Percentiles rank a stretch among this genome's conserved stretches.
Evolutionary conservation across 805 yeast species (phyloP).

Genomic region (Candida succiphila): DNA sequence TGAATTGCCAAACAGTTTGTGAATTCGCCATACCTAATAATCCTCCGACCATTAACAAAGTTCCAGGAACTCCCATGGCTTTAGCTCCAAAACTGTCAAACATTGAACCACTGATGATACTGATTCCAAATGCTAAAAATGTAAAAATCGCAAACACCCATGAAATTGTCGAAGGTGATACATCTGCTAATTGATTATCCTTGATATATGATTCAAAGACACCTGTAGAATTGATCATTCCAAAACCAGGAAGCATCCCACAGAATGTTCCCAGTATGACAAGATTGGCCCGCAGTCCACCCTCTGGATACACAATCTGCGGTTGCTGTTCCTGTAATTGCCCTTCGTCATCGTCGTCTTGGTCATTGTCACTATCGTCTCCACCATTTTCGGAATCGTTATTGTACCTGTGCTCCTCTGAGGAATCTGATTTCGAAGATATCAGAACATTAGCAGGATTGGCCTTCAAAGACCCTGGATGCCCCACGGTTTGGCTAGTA

Average conservation of each 20-base stretch:
- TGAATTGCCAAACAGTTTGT: constrained; percentile 35
- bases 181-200: constrained; percentile 35
- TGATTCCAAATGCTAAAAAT: constrained; percentile 31
- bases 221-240: constrained; percentile 57
- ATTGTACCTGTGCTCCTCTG: no score
- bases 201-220: constrained; percentile 57
- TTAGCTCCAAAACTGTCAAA: constrained; percentile 37
- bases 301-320: constrained; percentile 38
- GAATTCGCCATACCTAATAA: constrained; percentile 35
- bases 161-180: constrained; percentile 40
- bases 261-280: constrained; percentile 45
- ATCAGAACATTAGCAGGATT: no score
- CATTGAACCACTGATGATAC: constrained; percentile 30
- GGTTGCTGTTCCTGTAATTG: not conserved
- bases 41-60: constrained; percentile 26
- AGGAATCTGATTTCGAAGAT: no score
- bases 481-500: no score
- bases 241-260: constrained; percentile 50
- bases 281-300: constrained; percentile 37
- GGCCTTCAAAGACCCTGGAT: no score
- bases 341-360: not conserved
- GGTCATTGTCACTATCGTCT: not conserved
- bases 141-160: constrained; percentile 61
- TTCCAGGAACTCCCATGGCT: constrained; percentile 26
- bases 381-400: no score